A percentile compares a stretch with the other conserved stretches of the same genome.
phyloP scores from a whole-genome alignment of 2,329 filamentous ascomycete species.

The Colletotrichum filicis region DNA sequence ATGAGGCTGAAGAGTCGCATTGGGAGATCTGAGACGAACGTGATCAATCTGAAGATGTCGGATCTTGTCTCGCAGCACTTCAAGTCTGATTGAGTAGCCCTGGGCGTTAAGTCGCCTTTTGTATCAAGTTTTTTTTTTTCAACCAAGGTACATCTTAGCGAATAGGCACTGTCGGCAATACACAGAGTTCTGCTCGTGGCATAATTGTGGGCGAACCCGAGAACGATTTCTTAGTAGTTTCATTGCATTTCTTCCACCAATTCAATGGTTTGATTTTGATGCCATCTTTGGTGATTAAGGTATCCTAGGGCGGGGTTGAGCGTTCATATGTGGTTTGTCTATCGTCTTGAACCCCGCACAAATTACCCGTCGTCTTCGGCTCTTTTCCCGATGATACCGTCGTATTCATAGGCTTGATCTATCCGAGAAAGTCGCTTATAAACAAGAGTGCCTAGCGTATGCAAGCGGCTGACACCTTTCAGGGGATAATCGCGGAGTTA shows the following conservation, averaged over 20 bases:
- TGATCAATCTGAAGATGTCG: no score
- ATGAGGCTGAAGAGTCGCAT: slow-evolving; percentile 17
- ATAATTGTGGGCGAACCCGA: background rate
- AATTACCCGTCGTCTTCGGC: background rate
- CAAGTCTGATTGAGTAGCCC: no score
- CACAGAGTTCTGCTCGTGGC: background rate
- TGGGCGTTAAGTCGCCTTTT: no score
- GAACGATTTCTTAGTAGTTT: background rate
- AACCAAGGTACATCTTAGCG: no score
- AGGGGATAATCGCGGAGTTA: background rate
- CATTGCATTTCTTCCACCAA: slow-evolving; percentile 20
- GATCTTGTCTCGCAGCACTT: no score
- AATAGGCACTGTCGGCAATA: background rate
- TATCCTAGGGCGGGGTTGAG: background rate
- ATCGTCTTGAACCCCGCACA: background rate
- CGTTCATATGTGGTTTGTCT: background rate
- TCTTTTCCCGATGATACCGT: background rate
- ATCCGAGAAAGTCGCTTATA: background rate
- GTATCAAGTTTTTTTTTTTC: no score
- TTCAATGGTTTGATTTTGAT: background rate
- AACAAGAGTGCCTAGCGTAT: background rate
- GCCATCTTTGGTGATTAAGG: background rate
- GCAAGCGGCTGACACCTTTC: background rate
- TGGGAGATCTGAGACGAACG: background rate
- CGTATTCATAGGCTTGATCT: background rate